Percentiles rank a stretch among this genome's conserved stretches.
These are phyloP conservation scores for Schrenkiella parvula DNA, from an alignment of 345 rosid species.

Conservation along the genomic window DNA sequence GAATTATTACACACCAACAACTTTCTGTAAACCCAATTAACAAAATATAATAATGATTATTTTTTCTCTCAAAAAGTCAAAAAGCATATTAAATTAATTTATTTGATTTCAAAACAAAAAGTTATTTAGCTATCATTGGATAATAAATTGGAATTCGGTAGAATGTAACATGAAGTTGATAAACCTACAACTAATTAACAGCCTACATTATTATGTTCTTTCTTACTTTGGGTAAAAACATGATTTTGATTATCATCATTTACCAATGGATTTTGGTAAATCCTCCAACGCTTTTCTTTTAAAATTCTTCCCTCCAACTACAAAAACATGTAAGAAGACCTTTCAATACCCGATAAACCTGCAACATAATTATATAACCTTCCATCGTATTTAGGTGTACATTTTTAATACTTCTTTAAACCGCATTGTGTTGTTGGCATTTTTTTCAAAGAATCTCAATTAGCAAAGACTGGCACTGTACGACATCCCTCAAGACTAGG, in stretches of 20 bases:
- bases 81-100: neutral
- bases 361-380: too few species aligned
- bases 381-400: too few species aligned
- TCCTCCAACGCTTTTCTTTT: neutral
- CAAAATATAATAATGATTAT: neutral
- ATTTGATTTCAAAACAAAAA: neutral
- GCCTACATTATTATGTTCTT: slow-evolving; percentile 16
- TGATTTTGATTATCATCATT: slow-evolving; percentile 2
- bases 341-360: too few species aligned
- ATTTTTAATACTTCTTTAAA: too few species aligned
- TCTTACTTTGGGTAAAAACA: slow-evolving; percentile 9
- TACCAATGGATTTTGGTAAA: neutral
- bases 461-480: too few species aligned
- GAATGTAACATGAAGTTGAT: slow-evolving; percentile 16
- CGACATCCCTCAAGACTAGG: too few species aligned
- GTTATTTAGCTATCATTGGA: too few species aligned
- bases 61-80: neutral
- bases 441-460: too few species aligned
- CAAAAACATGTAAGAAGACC: neutral
- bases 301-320: neutral
- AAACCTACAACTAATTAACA: slow-evolving; percentile 27
- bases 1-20: neutral
- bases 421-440: too few species aligned
- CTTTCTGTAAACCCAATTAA: neutral
- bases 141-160: neutral